Evolutionary conservation across 768 basidiomycete genomes (phyloP), one percentile per base, ranked within the genome.

Genomic region (Serendipita sp.): DNA sequence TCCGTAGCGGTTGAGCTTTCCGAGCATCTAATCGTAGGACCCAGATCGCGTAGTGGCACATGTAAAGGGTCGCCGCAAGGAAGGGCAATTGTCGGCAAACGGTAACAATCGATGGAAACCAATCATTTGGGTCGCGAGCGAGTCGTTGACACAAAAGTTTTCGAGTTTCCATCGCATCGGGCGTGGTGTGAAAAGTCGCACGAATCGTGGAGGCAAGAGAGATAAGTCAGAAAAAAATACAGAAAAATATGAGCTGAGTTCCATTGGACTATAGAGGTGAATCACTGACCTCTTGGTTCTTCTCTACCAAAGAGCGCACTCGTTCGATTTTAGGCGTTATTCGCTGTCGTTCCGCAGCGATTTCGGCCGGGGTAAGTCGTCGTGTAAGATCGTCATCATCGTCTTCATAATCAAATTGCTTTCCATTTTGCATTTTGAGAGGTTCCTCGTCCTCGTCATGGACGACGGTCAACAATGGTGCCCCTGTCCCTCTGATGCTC

Each of bases 301-400:
- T 60, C 33, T 60, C 55, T 16, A 34, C 16, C 36, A 60, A 36
- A 8, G 18, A 29, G 5, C 48, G 48, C n/a, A 31, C 48, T 50
- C 48, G 5, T n/a, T 50, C 55, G 33, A 60, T 60, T n/a, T 31
- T 33, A 8, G 55, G 36, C 36, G 55, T 60, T 31, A 60, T 31
- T n/a, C 29, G 23, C 27, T 60, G 23, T 8, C 27, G 27, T 36
- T 37, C 27, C 0, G 36, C 36, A 23, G 4, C 36, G 27, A n/a
- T 60, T 60, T 31, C 36, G 10, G 55, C 36, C 16, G 55, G 27
- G 27, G 27, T 60, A 23, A 60, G 27, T 60, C 48, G 48, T 60
- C 55, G 55, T 60, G 55, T 60, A 31, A 60, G 36, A 34, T 60
- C 55, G 55, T 60, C 29, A 60, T 60, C 55, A n/a, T 60, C 11